phyloP scores from a whole-genome alignment of 2,329 filamentous ascomycete species.

The Coccinonectria pachysandricola region DNA sequence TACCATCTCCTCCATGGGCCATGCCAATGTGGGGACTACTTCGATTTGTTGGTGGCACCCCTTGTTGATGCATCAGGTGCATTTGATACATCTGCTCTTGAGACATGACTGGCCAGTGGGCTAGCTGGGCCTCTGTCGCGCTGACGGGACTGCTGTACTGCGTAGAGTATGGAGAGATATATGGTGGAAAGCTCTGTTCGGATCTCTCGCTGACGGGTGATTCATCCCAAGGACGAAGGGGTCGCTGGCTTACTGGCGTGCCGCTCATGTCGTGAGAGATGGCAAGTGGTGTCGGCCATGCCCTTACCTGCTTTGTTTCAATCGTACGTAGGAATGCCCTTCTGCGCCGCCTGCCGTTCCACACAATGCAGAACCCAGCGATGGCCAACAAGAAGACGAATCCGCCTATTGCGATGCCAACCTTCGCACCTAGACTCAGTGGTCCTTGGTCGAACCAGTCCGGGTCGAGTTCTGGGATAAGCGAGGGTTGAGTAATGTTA shows the following conservation, averaged over 20 bases:
- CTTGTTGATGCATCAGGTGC: not conserved
- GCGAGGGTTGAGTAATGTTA: constrained; percentile 39
- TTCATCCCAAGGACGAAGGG: constrained; percentile 42
- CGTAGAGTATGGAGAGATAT: constrained; percentile 50
- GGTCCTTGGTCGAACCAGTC: constrained; percentile 33
- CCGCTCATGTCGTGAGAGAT: constrained; percentile 19
- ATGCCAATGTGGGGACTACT: constrained; percentile 5
- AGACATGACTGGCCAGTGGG: constrained; percentile 10
- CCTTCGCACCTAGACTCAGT: constrained; percentile 43
- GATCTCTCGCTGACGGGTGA: constrained; percentile 36
- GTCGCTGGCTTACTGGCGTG: constrained; percentile 44
- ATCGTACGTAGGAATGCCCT: constrained; percentile 40
- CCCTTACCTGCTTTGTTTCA: constrained; percentile 28
- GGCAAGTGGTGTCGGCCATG: constrained; percentile 30
- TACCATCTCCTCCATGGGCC: constrained; percentile 6
- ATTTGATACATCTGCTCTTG: constrained; percentile 3
- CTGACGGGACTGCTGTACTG: constrained; percentile 49
- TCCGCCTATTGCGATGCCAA: constrained; percentile 46
- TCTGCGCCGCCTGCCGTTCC: constrained; percentile 45
- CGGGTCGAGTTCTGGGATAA: constrained; percentile 28
- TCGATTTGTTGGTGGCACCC: not conserved
- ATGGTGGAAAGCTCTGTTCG: constrained; percentile 31
- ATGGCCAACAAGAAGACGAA: constrained; percentile 37
- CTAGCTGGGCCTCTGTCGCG: constrained; percentile 24
- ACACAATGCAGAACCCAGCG: constrained; percentile 43